These are phyloP conservation scores for Periconia sp. DNA, from an alignment of 2,329 filamentous ascomycete species.

Conservation along the genomic window DNA sequence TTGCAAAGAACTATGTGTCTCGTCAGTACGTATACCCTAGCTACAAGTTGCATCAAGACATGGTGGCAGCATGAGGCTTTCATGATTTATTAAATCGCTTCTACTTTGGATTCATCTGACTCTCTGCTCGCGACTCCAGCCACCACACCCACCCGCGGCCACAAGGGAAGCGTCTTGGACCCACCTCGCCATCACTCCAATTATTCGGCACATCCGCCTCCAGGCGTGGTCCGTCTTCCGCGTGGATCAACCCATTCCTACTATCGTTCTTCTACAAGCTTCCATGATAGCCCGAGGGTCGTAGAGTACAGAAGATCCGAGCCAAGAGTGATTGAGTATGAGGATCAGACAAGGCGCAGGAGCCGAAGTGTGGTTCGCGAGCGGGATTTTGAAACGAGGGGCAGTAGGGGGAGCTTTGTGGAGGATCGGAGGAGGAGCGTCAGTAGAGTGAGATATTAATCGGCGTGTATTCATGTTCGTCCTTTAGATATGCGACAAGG, in stretches of 20 bases:
- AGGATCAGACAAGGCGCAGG: slow-evolving; percentile 29
- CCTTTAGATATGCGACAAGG: no score
- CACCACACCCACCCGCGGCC: slow-evolving; percentile 27
- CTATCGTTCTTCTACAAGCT: slow-evolving; percentile 20
- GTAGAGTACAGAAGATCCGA: slow-evolving; percentile 21
- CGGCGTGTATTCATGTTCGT: not conserved
- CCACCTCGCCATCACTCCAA: slow-evolving; percentile 34
- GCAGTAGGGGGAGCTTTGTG: slow-evolving; percentile 28
- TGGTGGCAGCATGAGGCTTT: no score
- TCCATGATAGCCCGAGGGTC: slow-evolving; percentile 16
- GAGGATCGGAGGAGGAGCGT: slow-evolving; percentile 33
- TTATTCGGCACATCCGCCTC: slow-evolving; percentile 36
- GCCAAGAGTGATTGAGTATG: slow-evolving; percentile 29
- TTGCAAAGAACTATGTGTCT: slow-evolving; percentile 32
- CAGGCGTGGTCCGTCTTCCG: slow-evolving; percentile 35
- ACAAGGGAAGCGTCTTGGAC: slow-evolving; percentile 26
- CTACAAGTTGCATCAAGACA: no score
- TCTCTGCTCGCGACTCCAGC: not conserved
- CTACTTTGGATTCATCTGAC: no score
- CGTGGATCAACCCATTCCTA: slow-evolving; percentile 26
- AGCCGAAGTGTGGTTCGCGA: slow-evolving; percentile 24
- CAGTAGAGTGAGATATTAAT: slow-evolving; percentile 27
- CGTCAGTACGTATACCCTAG: slow-evolving; percentile 13
- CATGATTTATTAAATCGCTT: no score
- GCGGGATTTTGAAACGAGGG: slow-evolving; percentile 9